phyloP scores from a whole-genome alignment of 805 yeast genomes.

The Saccharomycopsis babjevae region DNA sequence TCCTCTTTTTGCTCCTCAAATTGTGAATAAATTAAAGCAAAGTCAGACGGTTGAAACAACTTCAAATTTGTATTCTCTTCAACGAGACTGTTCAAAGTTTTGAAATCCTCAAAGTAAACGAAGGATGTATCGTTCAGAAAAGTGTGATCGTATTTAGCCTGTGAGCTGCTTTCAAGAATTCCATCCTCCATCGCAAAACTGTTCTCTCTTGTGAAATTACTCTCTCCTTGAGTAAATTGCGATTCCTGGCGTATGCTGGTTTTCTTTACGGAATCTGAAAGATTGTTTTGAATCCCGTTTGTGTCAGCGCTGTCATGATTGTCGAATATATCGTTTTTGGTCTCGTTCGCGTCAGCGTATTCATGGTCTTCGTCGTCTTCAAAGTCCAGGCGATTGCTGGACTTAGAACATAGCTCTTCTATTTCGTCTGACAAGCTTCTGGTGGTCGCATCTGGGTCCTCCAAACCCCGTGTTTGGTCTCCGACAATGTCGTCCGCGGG shows the following conservation, averaged over 20 bases:
- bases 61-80: not conserved
- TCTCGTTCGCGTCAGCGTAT: not conserved
- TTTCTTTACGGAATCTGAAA: not conserved
- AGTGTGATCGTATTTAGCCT: not conserved
- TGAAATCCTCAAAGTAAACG: not conserved
- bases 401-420: not conserved
- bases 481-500: not conserved
- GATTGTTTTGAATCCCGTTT: not conserved
- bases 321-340: not conserved
- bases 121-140: not conserved
- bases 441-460: not conserved
- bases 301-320: not conserved
- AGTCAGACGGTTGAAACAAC: not conserved
- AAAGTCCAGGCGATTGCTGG: not conserved
- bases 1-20: not conserved
- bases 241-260: not conserved
- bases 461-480: not conserved
- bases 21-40: not conserved
- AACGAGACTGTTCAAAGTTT: not conserved
- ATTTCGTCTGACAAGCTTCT: not conserved
- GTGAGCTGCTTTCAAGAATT: not conserved
- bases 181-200: no score
- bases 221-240: not conserved
- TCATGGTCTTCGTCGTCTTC: not conserved
- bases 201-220: no score